These are phyloP conservation scores for Delphinella strobiligena DNA, from an alignment of 2,329 filamentous ascomycete genomes.

Conservation along the genomic window DNA sequence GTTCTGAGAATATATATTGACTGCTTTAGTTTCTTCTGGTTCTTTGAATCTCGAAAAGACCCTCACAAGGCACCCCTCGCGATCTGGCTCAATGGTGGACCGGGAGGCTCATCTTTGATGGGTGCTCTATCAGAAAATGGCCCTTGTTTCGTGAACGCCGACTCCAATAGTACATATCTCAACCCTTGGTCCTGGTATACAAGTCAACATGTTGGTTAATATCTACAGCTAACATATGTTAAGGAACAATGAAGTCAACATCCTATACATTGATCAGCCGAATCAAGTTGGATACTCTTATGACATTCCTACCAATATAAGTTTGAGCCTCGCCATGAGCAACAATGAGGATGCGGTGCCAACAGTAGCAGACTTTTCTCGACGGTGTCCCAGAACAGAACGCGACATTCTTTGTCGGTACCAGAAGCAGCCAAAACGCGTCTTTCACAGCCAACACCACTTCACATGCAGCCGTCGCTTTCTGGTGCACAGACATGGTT, in stretches of 20 bases:
- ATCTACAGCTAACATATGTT: too few species aligned
- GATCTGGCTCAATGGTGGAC: conserved; percentile 48
- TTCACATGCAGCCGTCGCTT: conserved; percentile 26
- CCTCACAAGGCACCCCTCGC: conserved; percentile 40
- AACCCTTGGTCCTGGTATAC: conserved; percentile 54
- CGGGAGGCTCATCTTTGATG: conserved; percentile 39
- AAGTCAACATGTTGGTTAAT: too few species aligned
- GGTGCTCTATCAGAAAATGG: conserved; percentile 39
- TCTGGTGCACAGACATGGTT: conserved; percentile 48
- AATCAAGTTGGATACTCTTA: conserved; percentile 42
- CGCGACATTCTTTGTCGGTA: conserved; percentile 33
- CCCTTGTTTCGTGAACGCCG: conserved; percentile 41
- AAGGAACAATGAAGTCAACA: conserved; percentile 21
- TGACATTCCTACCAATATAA: conserved; percentile 20
- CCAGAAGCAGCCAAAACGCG: conserved; percentile 44
- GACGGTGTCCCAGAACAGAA: conserved; percentile 25
- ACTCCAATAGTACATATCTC: conserved; percentile 37
- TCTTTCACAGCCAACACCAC: conserved; percentile 18
- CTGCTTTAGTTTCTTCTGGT: conserved; percentile 44
- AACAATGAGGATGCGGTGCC: conserved; percentile 6
- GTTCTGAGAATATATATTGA: conserved; percentile 15
- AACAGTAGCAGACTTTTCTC: conserved; percentile 13
- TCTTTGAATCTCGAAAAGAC: conserved; percentile 45
- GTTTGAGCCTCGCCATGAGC: conserved; percentile 6
- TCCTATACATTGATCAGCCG: conserved; percentile 55